A percentile compares a stretch with the other conserved stretches of the same genome.
phyloP scores from a whole-genome alignment of 768 basidiomycete genomes.

The Tylopilus sp. region DNA sequence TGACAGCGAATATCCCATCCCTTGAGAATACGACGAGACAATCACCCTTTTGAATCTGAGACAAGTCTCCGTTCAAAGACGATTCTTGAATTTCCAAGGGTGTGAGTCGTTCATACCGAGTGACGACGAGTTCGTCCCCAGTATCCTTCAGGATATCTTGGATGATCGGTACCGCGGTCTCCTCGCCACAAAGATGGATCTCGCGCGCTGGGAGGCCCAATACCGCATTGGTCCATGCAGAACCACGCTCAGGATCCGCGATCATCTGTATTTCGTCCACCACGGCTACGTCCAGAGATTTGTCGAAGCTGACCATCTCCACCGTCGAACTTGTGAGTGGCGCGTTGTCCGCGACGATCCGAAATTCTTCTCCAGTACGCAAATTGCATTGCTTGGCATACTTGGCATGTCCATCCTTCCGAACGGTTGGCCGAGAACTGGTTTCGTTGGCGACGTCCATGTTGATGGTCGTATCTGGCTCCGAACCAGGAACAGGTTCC shows the following conservation, averaged over 20 bases:
- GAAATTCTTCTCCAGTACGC: constrained; percentile 87
- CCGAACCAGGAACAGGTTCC: constrained; percentile 39
- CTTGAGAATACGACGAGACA: constrained; percentile 88
- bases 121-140: constrained; percentile 78
- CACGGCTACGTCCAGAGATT: constrained; percentile 73
- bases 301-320: constrained; percentile 70
- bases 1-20: constrained; percentile 69
- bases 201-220: constrained; percentile 74
- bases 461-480: constrained; percentile 37
- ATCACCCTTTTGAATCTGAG: constrained; percentile 72
- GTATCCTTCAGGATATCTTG: constrained; percentile 62
- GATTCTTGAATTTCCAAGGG: constrained; percentile 70
- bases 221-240: constrained; percentile 80
- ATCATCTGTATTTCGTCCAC: constrained; percentile 99
- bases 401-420: constrained; percentile 40
- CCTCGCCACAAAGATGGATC: constrained; percentile 94
- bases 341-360: constrained; percentile 57
- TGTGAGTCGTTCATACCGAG: constrained; percentile 84
- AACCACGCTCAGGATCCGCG: constrained; percentile 71
- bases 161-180: constrained; percentile 83
- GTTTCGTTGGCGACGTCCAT: constrained; percentile 23
- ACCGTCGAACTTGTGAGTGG: constrained; percentile 80
- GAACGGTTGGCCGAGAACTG: constrained; percentile 24
- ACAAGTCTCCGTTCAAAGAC: constrained; percentile 60
- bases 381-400: constrained; percentile 76